Base-by-base conservation (phyloP, 352 stramenopile genomes). In the Chrysophaeum taylorii region DNA sequence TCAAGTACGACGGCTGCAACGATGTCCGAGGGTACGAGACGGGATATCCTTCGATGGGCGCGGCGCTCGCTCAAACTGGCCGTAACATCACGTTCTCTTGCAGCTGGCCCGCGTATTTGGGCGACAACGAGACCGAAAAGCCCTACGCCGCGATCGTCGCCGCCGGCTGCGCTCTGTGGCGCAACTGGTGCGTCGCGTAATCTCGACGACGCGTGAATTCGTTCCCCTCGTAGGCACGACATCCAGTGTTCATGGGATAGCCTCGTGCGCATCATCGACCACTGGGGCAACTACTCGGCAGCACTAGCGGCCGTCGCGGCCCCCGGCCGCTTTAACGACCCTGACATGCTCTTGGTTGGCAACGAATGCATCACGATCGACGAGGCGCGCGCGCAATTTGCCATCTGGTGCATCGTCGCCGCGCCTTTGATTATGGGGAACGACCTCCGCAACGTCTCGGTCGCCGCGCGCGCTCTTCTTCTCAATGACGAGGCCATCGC, bases 1-100 rank as follows among this genome's bases (percentile, higher is more conserved):
- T 87, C 12, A 87, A 87, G 69, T 74, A 82, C 31, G 81, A 87
- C 67, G 75, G 78, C 50, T 87, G 81, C 71, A 74, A 77, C 50
- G 31, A 33, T 31, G 57, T 36, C 29, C 67, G 38, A 37, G 63
- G 36, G 7, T 71, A 31, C 41, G 38, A 23, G 9, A 25, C 27
- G 36, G 60, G 43, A 16, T 81, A 81, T 52, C 39, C 67, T 27
- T 37, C 39, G 35, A 66, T 80, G 73, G 39, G 48, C 73, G 63
- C 45, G 31, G 61, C 64, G 27, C 64, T 81, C n/a, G 70, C 76
- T 38, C 38, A 29, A 23, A 80, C 73, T n/a, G 75, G 75, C 43
- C 76, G 72, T 52, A 39, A 61, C 5, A 79, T 81, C 35, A 29
- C 79, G 12, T 81, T 69, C 61, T 81, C 75, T 23, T 81, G 76